phyloP scores from a whole-genome alignment of 306 rosid species.

The Potentilla sterilis region DNA sequence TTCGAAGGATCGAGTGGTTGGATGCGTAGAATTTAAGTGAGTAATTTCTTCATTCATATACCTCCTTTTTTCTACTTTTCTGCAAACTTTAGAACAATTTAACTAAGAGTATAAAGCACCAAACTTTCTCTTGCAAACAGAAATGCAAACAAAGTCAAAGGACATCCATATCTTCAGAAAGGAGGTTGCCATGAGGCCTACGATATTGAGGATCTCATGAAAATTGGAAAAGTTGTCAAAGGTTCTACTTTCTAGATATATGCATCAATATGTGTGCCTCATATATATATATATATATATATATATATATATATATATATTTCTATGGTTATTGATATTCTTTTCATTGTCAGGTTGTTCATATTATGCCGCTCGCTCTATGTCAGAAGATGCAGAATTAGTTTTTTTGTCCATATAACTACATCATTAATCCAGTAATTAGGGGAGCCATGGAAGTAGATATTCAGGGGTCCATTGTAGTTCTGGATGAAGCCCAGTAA shows the following conservation, averaged over 20 bases:
- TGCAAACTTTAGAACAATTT: background rate
- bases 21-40: conserved; percentile 86
- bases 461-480: conserved; percentile 76
- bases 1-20: conserved; percentile 49
- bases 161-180: conserved; percentile 76
- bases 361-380: conserved; percentile 86
- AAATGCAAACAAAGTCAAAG: conserved; percentile 69
- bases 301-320: no score
- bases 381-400: conserved; percentile 82
- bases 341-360: conserved; percentile 65
- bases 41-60: conserved; percentile 30
- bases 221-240: conserved; percentile 75
- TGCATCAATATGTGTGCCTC: background rate
- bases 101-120: background rate
- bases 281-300: no score
- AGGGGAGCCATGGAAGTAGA: conserved; percentile 93
- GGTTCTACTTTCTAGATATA: conserved; percentile 40
- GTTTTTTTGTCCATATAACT: conserved; percentile 93
- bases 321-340: background rate
- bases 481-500: conserved; percentile 94
- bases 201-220: conserved; percentile 90
- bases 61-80: conserved; percentile 9
- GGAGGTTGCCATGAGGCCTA: conserved; percentile 91
- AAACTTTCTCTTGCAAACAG: conserved; percentile 32
- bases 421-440: conserved; percentile 84